These are phyloP conservation scores for Xylaria sp. DNA, from an alignment of 2,329 filamentous ascomycete species.

Conservation along the genomic window DNA sequence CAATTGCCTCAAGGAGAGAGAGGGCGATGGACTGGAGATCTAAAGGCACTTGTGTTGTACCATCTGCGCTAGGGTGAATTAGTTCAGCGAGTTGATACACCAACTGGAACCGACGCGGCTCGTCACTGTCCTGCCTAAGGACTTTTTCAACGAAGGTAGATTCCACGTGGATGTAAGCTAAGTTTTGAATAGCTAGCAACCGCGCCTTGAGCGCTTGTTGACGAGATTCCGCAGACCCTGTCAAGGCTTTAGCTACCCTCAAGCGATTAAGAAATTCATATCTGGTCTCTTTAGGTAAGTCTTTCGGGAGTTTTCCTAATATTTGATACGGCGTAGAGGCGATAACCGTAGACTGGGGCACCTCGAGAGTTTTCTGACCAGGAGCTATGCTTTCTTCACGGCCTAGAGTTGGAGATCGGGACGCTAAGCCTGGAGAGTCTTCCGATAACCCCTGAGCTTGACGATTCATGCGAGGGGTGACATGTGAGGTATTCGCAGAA, in stretches of 20 bases:
- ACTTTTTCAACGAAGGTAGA: conserved; percentile 83
- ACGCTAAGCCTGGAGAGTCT: conserved; percentile 51
- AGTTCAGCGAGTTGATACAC: conserved; percentile 92
- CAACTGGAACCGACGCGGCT: conserved; percentile 86
- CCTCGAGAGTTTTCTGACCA: conserved; percentile 66
- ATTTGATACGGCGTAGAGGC: conserved; percentile 62
- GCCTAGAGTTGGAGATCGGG: conserved; percentile 48
- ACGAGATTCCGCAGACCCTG: conserved; percentile 67
- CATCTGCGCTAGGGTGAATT: conserved; percentile 80
- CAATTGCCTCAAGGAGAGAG: conserved; percentile 81
- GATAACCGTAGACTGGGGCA: conserved; percentile 62
- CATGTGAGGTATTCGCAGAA: conserved; percentile 55
- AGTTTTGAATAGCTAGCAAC: conserved; percentile 84
- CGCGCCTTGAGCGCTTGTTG: conserved; percentile 81
- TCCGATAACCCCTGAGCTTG: conserved; percentile 47
- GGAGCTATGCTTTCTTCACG: conserved; percentile 50
- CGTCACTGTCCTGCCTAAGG: conserved; percentile 84
- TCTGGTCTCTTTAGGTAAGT: conserved; percentile 73
- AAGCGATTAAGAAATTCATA: conserved; percentile 88
- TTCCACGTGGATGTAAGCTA: conserved; percentile 88
- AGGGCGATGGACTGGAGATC: conserved; percentile 84
- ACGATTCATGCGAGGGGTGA: conserved; percentile 42
- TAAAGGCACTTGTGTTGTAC: conserved; percentile 69
- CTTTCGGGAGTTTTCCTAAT: conserved; percentile 59
- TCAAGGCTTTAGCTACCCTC: conserved; percentile 81